A percentile compares a stretch with the other conserved stretches of the same genome.
Evolutionary conservation across 2,329 filamentous ascomycete genomes (phyloP).

Genomic region (Golovinomyces cichoracearum): DNA sequence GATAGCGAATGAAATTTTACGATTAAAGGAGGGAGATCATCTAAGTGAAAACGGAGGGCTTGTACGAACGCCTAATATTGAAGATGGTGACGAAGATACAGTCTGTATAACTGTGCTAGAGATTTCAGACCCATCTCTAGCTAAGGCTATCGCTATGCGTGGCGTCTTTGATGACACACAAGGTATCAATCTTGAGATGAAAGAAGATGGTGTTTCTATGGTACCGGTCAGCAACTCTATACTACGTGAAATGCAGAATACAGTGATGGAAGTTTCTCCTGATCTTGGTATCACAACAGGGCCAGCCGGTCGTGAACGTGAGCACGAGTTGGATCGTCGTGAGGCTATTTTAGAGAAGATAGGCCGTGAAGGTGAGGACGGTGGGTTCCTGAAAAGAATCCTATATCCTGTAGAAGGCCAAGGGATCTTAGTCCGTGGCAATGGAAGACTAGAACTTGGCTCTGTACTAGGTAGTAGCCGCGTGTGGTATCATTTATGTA

Average conservation of each 20-base stretch:
- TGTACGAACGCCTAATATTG: constrained; percentile 35
- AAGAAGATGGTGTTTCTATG: constrained; percentile 70
- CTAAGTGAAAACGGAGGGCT: constrained; percentile 37
- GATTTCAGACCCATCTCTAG: constrained; percentile 51
- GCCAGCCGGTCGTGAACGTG: constrained; percentile 41
- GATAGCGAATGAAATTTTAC: constrained; percentile 49
- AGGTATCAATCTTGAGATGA: constrained; percentile 94
- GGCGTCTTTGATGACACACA: constrained; percentile 78
- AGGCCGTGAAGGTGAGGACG: constrained; percentile 53
- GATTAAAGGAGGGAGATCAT: constrained; percentile 37
- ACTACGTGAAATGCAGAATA: constrained; percentile 62
- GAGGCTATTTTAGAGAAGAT: constrained; percentile 70
- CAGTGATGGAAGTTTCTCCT: constrained; percentile 47
- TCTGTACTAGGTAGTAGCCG: constrained; percentile 56
- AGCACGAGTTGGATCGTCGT: constrained; percentile 54
- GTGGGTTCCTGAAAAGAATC: constrained; percentile 57
- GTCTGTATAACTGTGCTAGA: constrained; percentile 77
- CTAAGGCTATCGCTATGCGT: constrained; percentile 69
- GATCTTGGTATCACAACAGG: constrained; percentile 54
- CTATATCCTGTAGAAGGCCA: constrained; percentile 54
- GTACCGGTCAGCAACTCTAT: constrained; percentile 52
- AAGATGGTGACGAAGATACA: constrained; percentile 52
- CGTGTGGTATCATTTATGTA: constrained; percentile 77
- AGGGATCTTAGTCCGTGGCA: constrained; percentile 56
- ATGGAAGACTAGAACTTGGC: constrained; percentile 54